Base-by-base conservation (phyloP, 2,329 filamentous ascomycete species). In the Alternaria triticina region DNA sequence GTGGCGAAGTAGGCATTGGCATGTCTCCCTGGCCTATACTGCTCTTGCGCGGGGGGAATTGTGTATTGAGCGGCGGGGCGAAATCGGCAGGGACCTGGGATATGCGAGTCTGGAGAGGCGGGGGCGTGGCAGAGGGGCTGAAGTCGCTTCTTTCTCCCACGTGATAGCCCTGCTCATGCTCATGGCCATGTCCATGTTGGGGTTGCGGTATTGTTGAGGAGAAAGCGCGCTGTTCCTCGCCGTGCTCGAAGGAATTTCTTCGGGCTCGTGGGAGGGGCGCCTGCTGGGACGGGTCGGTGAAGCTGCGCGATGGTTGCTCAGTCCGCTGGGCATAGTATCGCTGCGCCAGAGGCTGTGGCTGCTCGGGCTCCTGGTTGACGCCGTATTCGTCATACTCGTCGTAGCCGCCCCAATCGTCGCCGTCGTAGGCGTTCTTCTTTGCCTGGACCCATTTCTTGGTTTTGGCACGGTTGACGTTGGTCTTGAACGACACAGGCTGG, bases 391-490 rank as follows among this genome's bases (percentile, higher is more conserved):
- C 84, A 57, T 89, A 86, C 52, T 86, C 86, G 67, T 86, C 84
- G 66, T 83, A 83, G 46, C 88, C 91, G 36, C 93, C 95, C 94
- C 95, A 97, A 75, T 97, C 95, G 73, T 96, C 94, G 67, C 94
- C 95, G 74, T 95, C 94, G 76, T 98, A 98, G 76, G 89, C 92
- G 72, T 91, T 90, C 62, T 89, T 86, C 80, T 94, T 95, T 36
- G 95, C 95, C 74, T 97, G 91, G 40, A 95, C 91, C 95, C 95
- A 98, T 87, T 97, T 97, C 81, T 90, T 92, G 59, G 94, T 97
- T 83, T 97, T 97, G 59, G 89, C 87, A 65, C 95, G 90, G 81
- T 92, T 95, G 52, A 97, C 90, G 78, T 97, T 96, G 55, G 93
- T 88, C 78, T 92, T 91, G 82, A 94, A 97, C 25, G 86, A 87